A percentile compares a stretch with the other conserved stretches of the same genome.
Conservation (phyloP, 176 grass and related monocot species). For the Ensete ventricosum region DNA sequence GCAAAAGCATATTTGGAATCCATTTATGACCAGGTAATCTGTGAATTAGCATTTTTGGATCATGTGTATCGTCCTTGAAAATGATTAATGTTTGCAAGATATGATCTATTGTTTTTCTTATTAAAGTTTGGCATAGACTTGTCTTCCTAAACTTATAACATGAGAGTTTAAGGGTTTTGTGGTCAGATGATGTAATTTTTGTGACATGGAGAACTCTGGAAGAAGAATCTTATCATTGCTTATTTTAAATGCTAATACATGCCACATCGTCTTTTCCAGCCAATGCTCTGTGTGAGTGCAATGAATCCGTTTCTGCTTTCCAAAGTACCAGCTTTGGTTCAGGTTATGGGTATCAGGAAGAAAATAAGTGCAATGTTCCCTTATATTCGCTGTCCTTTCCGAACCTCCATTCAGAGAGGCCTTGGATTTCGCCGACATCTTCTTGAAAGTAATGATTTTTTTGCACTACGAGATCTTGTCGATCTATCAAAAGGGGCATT, state of each 20-base stretch:
- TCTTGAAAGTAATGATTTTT: conserved; percentile 97
- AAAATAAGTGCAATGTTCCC: conserved; percentile 91
- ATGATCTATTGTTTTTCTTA: not conserved
- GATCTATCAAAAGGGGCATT: conserved; percentile 97
- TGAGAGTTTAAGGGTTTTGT: not conserved
- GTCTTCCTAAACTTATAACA: no score
- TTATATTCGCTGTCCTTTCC: conserved; percentile 81
- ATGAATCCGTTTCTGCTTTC: conserved; percentile 94
- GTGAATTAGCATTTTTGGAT: not conserved
- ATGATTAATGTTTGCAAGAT: not conserved
- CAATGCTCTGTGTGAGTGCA: conserved; percentile 97
- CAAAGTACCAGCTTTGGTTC: conserved; percentile 85
- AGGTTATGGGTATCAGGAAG: conserved; percentile 81
- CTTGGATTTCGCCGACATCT: conserved; percentile 67
- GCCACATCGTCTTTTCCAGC: conserved; percentile 42
- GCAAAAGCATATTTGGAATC: conserved; percentile 95
- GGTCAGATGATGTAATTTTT: no score
- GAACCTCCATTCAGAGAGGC: conserved; percentile 69
- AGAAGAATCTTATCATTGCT: no score
- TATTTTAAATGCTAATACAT: conserved; percentile 5
- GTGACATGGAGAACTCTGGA: no score
- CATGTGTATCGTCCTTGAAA: conserved; percentile 1
- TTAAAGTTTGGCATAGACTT: not conserved
- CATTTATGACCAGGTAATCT: conserved; percentile 76
- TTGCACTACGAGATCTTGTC: conserved; percentile 90